A percentile compares a stretch with the other conserved stretches of the same genome.
These are phyloP conservation scores for Trichoderma guizhouense DNA, from an alignment of 2,329 filamentous ascomycete genomes.

Conservation along the genomic window DNA sequence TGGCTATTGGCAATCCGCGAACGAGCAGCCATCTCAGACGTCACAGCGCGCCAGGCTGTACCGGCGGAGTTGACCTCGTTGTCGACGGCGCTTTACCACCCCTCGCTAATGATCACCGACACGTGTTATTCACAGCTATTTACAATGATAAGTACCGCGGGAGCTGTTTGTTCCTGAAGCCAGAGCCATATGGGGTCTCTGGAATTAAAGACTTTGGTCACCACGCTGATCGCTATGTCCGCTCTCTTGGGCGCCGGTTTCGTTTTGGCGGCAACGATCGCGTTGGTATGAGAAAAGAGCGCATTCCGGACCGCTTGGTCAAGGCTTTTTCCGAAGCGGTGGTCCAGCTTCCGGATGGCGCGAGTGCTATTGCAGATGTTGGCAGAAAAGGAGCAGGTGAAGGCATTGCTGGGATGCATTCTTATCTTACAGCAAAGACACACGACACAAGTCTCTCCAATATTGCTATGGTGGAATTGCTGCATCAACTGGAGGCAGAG, in stretches of 20 bases:
- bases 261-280: constrained; percentile 3
- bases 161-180: neutral
- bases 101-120: neutral
- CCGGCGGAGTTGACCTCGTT: neutral
- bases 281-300: neutral
- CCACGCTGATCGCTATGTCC: neutral
- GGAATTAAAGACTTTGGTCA: neutral
- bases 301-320: neutral
- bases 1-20: neutral
- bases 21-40: neutral
- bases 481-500: neutral
- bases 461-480: neutral
- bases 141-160: neutral
- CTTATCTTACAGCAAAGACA: neutral
- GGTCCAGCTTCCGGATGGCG: neutral
- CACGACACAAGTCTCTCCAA: neutral
- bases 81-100: neutral
- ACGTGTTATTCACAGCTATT: neutral
- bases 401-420: constrained; percentile 1
- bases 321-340: neutral
- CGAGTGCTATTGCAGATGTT: neutral
- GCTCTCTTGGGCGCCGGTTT: neutral
- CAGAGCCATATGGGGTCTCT: neutral
- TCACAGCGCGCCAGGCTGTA: neutral
- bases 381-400: neutral